Conservation (phyloP, 257 asterid genomes). For the Eustoma russellianum region DNA sequence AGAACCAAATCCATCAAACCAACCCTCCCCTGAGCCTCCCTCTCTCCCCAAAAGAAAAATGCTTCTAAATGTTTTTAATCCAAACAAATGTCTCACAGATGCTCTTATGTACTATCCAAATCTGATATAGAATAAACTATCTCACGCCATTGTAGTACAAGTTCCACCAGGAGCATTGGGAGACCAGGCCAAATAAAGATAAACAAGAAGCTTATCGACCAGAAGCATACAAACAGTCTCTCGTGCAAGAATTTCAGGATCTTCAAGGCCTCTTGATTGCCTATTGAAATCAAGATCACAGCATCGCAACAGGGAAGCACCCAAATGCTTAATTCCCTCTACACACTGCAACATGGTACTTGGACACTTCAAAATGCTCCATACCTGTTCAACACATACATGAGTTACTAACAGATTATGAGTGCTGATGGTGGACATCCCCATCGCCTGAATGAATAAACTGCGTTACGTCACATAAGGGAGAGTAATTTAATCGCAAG, state of each 20-base stretch:
- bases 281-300: constrained; percentile 66
- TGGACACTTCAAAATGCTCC: constrained; percentile 64
- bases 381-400: constrained; percentile 43
- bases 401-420: not conserved
- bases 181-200: no score
- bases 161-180: no score
- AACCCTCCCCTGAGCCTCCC: no score
- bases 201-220: constrained; percentile 1
- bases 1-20: no score
- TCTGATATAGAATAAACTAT: no score
- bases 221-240: constrained; percentile 93
- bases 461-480: no score
- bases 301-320: constrained; percentile 82
- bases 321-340: constrained; percentile 82
- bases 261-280: constrained; percentile 82
- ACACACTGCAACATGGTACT: constrained; percentile 88
- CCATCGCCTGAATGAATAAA: not conserved
- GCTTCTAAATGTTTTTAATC: no score
- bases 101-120: no score
- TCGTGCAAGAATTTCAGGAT: constrained; percentile 92
- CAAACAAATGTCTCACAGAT: no score
- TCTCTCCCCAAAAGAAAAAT: no score
- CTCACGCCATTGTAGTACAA: no score
- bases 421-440: not conserved
- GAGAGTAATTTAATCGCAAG: not conserved